A percentile compares a stretch with the other conserved stretches of the same genome.
These are phyloP conservation scores for Pseudogymnoascus pannorum DNA, from an alignment of 2,329 filamentous ascomycete species.

Conservation along the genomic window DNA sequence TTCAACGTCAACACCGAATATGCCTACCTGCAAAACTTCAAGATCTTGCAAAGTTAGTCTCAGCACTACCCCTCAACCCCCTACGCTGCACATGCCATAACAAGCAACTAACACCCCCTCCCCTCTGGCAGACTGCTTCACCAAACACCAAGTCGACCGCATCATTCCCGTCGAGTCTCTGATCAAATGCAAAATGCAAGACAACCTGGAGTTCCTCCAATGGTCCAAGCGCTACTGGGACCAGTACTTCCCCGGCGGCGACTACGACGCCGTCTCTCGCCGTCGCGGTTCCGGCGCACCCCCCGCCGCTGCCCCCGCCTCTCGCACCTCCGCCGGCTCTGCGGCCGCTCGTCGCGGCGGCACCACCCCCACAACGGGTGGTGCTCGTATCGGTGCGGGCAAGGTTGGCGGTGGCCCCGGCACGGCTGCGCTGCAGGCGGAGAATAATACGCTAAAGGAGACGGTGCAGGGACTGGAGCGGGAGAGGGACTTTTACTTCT, in stretches of 20 bases:
- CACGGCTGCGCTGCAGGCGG: constrained; percentile 67
- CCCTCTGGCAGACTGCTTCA: constrained; percentile 60
- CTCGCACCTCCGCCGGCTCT: constrained; percentile 37
- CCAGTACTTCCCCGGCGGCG: constrained; percentile 92
- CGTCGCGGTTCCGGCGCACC: constrained; percentile 69
- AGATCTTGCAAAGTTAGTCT: constrained; percentile 83
- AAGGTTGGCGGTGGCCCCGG: constrained; percentile 47
- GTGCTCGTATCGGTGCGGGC: constrained; percentile 38
- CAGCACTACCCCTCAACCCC: constrained; percentile 8
- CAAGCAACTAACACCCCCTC: constrained; percentile 10
- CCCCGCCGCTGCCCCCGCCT: constrained; percentile 40
- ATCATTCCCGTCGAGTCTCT: constrained; percentile 81
- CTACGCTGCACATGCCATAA: background rate
- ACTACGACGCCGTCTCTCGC: constrained; percentile 84
- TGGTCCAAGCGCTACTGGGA: constrained; percentile 98
- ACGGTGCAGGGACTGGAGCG: constrained; percentile 91
- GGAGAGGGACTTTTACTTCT: constrained; percentile 98
- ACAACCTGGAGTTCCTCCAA: constrained; percentile 98
- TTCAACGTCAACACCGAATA: constrained; percentile 98
- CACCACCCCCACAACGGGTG: constrained; percentile 35
- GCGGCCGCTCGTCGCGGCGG: constrained; percentile 38
- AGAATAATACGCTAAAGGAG: constrained; percentile 87
- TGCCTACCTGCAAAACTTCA: constrained; percentile 97
- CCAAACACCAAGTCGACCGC: constrained; percentile 81
- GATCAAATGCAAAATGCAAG: constrained; percentile 99